phyloP scores from a whole-genome alignment of 495 filamentous ascomycete species.

The Lichenothelia convexa region DNA sequence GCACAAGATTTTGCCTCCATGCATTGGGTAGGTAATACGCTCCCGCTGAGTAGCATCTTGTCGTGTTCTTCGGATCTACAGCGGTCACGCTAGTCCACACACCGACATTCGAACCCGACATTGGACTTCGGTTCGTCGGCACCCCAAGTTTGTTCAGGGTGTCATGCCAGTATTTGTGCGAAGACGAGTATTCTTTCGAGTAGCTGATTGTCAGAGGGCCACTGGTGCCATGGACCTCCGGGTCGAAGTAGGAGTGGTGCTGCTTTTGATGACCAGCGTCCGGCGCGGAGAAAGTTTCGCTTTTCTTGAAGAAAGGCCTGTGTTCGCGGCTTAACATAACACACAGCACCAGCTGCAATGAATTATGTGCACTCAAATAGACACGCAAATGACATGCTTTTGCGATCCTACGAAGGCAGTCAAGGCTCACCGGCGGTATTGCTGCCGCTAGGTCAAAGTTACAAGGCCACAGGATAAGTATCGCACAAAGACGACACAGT shows the following conservation, averaged over 20 bases:
- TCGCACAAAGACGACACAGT: no score
- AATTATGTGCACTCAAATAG: no score
- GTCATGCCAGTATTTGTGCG: slow-evolving; percentile 30
- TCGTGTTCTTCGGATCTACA: slow-evolving; percentile 14
- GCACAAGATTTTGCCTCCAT: slow-evolving; percentile 6
- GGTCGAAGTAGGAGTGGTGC: slow-evolving; percentile 16
- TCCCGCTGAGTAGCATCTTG: slow-evolving; percentile 5
- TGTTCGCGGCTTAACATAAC: no score
- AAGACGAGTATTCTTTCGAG: slow-evolving; percentile 22
- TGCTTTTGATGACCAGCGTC: slow-evolving; percentile 16
- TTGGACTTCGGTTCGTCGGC: slow-evolving; percentile 21
- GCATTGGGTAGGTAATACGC: slow-evolving; percentile 7
- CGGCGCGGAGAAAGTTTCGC: slow-evolving; percentile 28
- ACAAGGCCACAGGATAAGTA: no score
- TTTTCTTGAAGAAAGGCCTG: slow-evolving; percentile 31
- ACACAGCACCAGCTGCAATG: no score
- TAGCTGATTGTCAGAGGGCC: slow-evolving; percentile 30
- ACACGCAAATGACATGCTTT: no score
- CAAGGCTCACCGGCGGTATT: no score
- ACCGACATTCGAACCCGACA: slow-evolving; percentile 27
- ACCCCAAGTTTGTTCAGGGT: slow-evolving; percentile 26
- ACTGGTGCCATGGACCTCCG: slow-evolving; percentile 19
- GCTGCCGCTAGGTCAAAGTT: no score
- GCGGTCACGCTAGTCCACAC: slow-evolving; percentile 27
- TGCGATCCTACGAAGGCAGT: no score